A percentile compares a stretch with the other conserved stretches of the same genome.
Evolutionary conservation across 345 rosid species (phyloP).

Genomic region (Eucalyptus marginata): DNA sequence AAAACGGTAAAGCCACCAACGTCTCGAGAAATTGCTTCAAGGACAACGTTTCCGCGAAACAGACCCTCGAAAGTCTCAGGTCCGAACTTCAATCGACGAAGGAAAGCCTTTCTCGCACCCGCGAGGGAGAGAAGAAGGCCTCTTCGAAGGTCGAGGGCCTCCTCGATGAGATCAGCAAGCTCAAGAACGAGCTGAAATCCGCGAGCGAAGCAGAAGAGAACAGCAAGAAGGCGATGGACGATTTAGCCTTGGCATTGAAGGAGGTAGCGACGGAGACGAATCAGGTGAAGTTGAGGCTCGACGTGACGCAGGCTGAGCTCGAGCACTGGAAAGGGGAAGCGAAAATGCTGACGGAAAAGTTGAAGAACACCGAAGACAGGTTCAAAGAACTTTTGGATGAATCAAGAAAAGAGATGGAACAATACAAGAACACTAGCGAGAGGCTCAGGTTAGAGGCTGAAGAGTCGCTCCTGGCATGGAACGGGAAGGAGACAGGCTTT

Average conservation of each 20-base stretch:
- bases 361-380: constrained; percentile 16
- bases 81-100: constrained; percentile 19
- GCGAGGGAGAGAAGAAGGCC: constrained; percentile 21
- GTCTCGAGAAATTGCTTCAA: constrained; percentile 1
- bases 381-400: constrained; percentile 12
- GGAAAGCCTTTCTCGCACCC: constrained; percentile 7
- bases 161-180: constrained; percentile 15
- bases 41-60: not conserved
- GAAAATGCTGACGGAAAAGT: constrained; percentile 15
- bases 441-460: constrained; percentile 71
- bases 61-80: constrained; percentile 13
- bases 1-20: not conserved
- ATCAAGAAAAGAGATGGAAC: constrained; percentile 41
- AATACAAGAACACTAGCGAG: constrained; percentile 40
- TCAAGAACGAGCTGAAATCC: constrained; percentile 33
- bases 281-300: constrained; percentile 45
- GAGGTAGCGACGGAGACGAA: constrained; percentile 63
- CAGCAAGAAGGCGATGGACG: constrained; percentile 84
- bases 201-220: constrained; percentile 59
- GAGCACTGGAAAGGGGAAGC: constrained; percentile 18
- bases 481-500: constrained; percentile 62
- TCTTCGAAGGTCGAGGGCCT: constrained; percentile 6
- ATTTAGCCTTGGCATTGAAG: constrained; percentile 57
- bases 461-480: constrained; percentile 69
- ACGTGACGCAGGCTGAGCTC: constrained; percentile 20